Conservation (phyloP, 495 filamentous ascomycete species). For the Penicillium soppii region DNA sequence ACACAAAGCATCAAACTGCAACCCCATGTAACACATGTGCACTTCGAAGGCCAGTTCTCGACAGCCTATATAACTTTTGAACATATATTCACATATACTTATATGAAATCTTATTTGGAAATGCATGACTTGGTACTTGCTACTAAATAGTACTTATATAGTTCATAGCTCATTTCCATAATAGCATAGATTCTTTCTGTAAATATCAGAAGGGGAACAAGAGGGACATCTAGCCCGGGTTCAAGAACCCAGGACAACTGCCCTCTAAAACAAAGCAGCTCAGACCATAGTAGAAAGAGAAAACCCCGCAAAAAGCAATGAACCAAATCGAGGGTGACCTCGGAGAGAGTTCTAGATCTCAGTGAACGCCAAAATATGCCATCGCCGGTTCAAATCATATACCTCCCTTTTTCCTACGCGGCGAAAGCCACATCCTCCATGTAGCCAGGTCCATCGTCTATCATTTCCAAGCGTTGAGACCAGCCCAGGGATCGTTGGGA, state of each 20-base stretch:
- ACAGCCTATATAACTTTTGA: too few relatives aligned
- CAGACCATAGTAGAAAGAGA: background rate
- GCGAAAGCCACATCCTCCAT: background rate
- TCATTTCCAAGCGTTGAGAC: constrained; percentile 84
- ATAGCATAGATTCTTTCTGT: background rate
- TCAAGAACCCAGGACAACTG: background rate
- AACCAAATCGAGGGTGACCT: constrained; percentile 1
- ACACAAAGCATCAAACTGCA: too few relatives aligned
- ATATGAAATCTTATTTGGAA: background rate
- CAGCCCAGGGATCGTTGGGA: constrained; percentile 78
- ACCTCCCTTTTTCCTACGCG: background rate
- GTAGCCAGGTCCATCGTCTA: background rate
- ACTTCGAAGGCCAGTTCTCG: too few relatives aligned
- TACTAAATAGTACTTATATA: too few relatives aligned
- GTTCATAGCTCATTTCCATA: constrained; percentile 9
- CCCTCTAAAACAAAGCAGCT: background rate
- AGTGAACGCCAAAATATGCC: constrained; percentile 9
- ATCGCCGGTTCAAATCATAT: too few relatives aligned
- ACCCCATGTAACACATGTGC: too few relatives aligned
- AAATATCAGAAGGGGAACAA: background rate
- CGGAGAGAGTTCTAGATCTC: background rate
- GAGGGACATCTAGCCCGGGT: background rate
- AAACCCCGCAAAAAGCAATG: background rate
- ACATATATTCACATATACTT: too few relatives aligned
- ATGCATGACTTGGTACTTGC: background rate